phyloP scores from a whole-genome alignment of 495 filamentous ascomycete genomes.

The Hyaloscypha bicolor region DNA sequence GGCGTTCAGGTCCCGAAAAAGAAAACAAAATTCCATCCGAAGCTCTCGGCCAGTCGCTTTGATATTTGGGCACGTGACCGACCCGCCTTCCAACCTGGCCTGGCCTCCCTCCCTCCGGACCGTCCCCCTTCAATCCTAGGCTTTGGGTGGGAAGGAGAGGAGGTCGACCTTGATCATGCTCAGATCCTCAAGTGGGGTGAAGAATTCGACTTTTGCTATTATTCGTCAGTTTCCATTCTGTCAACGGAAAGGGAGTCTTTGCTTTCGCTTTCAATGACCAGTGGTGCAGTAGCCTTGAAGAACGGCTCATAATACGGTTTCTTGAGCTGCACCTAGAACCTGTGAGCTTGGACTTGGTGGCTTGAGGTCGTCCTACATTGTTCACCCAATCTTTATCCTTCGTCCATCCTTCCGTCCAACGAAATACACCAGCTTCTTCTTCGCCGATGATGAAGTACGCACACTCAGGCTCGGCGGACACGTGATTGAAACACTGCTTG shows the following conservation, averaged over 20 bases:
- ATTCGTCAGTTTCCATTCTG: neutral
- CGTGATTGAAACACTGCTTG: conserved; percentile 3
- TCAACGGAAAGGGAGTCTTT: neutral
- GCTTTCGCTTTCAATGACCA: neutral
- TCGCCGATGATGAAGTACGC: conserved; percentile 12
- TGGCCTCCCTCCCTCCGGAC: neutral
- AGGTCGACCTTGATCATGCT: neutral
- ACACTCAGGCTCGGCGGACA: conserved; percentile 14
- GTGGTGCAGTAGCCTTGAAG: conserved; percentile 8
- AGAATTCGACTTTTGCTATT: neutral
- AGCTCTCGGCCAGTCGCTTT: neutral
- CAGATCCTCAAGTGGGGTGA: neutral
- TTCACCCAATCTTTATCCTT: conserved; percentile 14
- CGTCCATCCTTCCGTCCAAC: conserved; percentile 17
- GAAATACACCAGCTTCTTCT: conserved; percentile 11
- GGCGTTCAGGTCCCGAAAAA: neutral
- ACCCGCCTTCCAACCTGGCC: neutral
- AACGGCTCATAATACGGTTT: conserved; percentile 15
- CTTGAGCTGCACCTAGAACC: neutral
- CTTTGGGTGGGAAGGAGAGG: neutral
- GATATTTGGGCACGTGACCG: neutral
- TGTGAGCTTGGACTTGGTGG: neutral
- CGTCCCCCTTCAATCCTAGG: conserved; percentile 1
- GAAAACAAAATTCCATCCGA: neutral
- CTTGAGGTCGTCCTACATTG: neutral